These are phyloP conservation scores for Vitis hybrid DNA, from an alignment of 177 flowering plant species.

Conservation along the genomic window DNA sequence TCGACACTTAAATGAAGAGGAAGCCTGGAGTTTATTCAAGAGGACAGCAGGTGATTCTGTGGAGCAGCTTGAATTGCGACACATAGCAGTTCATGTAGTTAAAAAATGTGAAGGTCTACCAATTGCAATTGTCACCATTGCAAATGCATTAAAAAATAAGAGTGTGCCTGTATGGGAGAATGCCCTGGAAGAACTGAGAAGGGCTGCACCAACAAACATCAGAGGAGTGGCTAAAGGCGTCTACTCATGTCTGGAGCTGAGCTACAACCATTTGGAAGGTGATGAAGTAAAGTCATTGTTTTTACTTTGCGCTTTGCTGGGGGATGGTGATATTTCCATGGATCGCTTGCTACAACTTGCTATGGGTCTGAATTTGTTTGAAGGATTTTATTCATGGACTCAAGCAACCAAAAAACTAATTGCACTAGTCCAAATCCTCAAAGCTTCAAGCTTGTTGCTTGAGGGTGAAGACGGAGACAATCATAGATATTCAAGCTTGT, in stretches of 20 bases:
- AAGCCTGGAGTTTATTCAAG: slow-evolving; percentile 31
- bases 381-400: too few relatives aligned
- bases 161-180: slow-evolving; percentile 13
- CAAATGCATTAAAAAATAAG: slow-evolving; percentile 17
- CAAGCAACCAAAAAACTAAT: too few relatives aligned
- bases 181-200: slow-evolving; percentile 23
- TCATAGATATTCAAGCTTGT: too few relatives aligned
- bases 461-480: too few relatives aligned
- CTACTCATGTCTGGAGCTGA: slow-evolving; percentile 12
- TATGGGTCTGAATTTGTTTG: slow-evolving; percentile 13
- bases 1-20: slow-evolving; percentile 8
- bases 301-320: too few relatives aligned
- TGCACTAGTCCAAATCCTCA: neutral
- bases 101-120: slow-evolving; percentile 34
- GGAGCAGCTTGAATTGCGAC: neutral
- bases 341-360: slow-evolving; percentile 7
- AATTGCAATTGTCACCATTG: slow-evolving; percentile 29
- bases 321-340: too few relatives aligned
- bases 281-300: neutral
- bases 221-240: slow-evolving; percentile 1
- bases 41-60: slow-evolving; percentile 14
- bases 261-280: slow-evolving; percentile 10
- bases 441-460: slow-evolving; percentile 13
- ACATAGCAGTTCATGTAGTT: slow-evolving; percentile 18
- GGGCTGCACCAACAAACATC: neutral